A percentile compares a stretch with the other conserved stretches of the same genome.
Evolutionary conservation across 2,329 filamentous ascomycete species (phyloP).

Genomic region (Didymosphaeria variabile): DNA sequence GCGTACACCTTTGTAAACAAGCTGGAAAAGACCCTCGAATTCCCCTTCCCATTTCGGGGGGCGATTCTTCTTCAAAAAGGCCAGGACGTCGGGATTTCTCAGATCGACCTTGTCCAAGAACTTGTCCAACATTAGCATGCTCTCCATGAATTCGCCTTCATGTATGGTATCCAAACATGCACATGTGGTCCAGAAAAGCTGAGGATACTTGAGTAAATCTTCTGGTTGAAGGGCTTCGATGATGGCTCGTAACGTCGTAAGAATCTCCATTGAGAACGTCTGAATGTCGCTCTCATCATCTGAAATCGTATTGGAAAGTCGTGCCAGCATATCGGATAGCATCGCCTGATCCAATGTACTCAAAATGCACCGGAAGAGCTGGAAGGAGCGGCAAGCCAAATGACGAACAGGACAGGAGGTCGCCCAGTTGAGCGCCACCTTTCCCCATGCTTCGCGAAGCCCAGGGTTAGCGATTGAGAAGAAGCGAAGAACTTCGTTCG

Average conservation of each 20-base stretch:
- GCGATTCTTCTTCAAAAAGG: slow-evolving; percentile 77
- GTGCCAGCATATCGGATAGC: slow-evolving; percentile 95
- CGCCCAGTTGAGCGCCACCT: slow-evolving; percentile 90
- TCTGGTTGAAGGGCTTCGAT: slow-evolving; percentile 83
- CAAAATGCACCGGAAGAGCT: slow-evolving; percentile 93
- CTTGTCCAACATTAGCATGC: slow-evolving; percentile 88
- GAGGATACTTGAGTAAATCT: slow-evolving; percentile 87
- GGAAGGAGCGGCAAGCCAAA: slow-evolving; percentile 94
- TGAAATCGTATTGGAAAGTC: slow-evolving; percentile 95
- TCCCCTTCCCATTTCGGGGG: slow-evolving; percentile 87
- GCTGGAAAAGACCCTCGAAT: slow-evolving; percentile 85
- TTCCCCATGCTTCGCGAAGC: slow-evolving; percentile 90
- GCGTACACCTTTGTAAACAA: slow-evolving; percentile 90
- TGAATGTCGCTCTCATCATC: slow-evolving; percentile 94
- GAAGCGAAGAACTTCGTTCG: slow-evolving; percentile 81
- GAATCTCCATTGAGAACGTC: slow-evolving; percentile 96
- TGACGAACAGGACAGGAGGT: slow-evolving; percentile 96
- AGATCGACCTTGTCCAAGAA: slow-evolving; percentile 87
- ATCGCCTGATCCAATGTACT: slow-evolving; percentile 91
- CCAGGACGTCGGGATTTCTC: slow-evolving; percentile 71
- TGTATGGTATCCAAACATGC: slow-evolving; percentile 97
- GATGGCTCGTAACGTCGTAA: slow-evolving; percentile 91
- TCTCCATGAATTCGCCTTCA: slow-evolving; percentile 92
- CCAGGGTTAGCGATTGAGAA: slow-evolving; percentile 86
- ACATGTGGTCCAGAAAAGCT: slow-evolving; percentile 97